Conservation (phyloP, 2,329 filamentous ascomycete species). For the Trichoderma sp. region DNA sequence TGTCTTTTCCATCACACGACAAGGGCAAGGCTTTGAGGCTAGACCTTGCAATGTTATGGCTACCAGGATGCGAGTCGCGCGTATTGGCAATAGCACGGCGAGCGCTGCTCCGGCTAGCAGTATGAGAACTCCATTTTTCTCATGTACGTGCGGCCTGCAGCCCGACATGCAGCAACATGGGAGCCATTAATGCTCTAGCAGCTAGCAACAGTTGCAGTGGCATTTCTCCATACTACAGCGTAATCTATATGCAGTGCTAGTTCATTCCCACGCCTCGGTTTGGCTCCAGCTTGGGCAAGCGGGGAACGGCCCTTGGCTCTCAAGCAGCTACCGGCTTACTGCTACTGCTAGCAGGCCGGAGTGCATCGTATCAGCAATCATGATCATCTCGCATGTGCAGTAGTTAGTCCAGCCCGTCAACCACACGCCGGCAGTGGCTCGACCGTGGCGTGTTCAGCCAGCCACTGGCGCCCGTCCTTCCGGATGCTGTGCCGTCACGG, state of each 20-base stretch:
- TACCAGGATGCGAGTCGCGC: slow-evolving; percentile 11
- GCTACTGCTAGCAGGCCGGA: not conserved
- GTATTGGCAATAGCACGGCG: not conserved
- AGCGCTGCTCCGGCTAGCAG: not conserved
- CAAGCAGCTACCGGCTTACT: not conserved
- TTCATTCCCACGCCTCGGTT: not conserved
- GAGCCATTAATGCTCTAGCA: slow-evolving; percentile 15
- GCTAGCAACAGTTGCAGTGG: not conserved
- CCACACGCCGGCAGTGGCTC: slow-evolving; percentile 20
- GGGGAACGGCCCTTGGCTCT: not conserved
- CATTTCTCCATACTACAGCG: not conserved
- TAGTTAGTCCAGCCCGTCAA: slow-evolving; percentile 17
- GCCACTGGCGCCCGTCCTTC: slow-evolving; percentile 10
- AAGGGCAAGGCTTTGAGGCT: not conserved
- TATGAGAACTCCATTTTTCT: slow-evolving; percentile 20
- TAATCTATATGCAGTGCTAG: slow-evolving; percentile 1
- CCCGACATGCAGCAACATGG: slow-evolving; percentile 22
- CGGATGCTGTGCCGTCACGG: slow-evolving; percentile 1
- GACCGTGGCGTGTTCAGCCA: slow-evolving; percentile 23
- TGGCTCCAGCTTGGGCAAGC: slow-evolving; percentile 15
- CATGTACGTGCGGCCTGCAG: slow-evolving; percentile 25
- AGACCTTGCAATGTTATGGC: not conserved
- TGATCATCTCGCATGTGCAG: slow-evolving; percentile 25
- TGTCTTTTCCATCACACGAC: not conserved
- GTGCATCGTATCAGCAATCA: slow-evolving; percentile 23